Evolutionary conservation across 495 filamentous ascomycete genomes (phyloP).

Genomic region (Chaetomium tenue): DNA sequence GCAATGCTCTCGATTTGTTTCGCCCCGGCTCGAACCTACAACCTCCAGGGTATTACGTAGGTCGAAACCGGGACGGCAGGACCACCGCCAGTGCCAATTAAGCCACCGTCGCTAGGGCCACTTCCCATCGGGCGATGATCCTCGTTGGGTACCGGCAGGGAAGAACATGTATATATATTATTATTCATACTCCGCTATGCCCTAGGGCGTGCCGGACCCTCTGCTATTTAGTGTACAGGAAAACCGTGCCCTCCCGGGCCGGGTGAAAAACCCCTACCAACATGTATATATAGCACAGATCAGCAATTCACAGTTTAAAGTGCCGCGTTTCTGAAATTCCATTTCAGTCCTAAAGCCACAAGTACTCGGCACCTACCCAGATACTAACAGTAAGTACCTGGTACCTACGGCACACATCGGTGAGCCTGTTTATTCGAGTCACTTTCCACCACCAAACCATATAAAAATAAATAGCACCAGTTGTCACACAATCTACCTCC

Average conservation of each 20-base stretch:
- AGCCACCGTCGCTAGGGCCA: neutral
- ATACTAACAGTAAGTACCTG: neutral
- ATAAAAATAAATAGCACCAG: neutral
- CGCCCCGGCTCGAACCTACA: neutral
- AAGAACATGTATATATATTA: neutral
- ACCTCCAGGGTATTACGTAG: neutral
- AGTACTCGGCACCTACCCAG: too few relatives aligned
- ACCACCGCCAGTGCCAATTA: neutral
- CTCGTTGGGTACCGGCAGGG: neutral
- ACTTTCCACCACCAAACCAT: neutral
- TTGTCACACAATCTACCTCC: constrained; percentile 28
- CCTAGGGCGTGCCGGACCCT: too few relatives aligned
- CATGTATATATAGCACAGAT: neutral
- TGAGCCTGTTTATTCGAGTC: neutral
- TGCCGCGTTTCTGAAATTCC: too few relatives aligned
- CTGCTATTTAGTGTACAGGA: too few relatives aligned
- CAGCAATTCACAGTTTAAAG: neutral
- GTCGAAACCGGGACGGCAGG: neutral
- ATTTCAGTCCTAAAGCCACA: too few relatives aligned
- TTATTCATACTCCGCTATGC: too few relatives aligned
- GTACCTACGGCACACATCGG: neutral
- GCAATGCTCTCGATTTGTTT: too few relatives aligned
- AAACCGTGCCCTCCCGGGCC: too few relatives aligned
- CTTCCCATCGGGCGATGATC: neutral
- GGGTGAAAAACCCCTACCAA: too few relatives aligned